A percentile compares a stretch with the other conserved stretches of the same genome.
These are phyloP conservation scores for Edaphochlamys debaryana DNA, from an alignment of 139 green algal genomes.

Conservation along the genomic window DNA sequence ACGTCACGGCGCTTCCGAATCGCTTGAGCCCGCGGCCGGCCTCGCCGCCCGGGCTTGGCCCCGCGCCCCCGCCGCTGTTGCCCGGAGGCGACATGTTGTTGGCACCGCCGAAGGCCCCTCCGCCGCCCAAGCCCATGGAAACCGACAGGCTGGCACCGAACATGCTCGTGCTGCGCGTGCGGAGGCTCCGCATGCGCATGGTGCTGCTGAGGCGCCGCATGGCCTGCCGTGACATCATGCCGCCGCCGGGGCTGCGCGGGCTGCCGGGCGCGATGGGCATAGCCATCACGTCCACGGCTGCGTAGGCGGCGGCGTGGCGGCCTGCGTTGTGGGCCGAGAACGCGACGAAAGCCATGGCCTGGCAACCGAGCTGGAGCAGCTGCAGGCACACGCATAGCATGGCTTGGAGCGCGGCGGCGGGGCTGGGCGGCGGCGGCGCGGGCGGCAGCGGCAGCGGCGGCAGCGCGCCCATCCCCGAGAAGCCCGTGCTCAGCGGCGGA, in stretches of 20 bases:
- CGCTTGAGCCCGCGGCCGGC: no score
- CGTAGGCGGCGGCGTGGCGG: neutral
- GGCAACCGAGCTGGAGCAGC: slow-evolving; percentile 30
- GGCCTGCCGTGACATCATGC: slow-evolving; percentile 29
- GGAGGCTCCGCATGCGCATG: slow-evolving; percentile 32
- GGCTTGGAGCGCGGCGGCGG: neutral
- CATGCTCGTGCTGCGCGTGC: slow-evolving; percentile 26
- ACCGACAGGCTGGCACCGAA: neutral
- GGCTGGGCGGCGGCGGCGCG: no score
- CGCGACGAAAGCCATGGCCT: slow-evolving; percentile 26
- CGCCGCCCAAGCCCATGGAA: no score
- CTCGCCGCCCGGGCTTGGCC: no score
- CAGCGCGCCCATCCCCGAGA: no score
- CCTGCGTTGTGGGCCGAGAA: slow-evolving; percentile 21
- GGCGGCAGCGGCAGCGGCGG: no score
- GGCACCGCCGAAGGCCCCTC: no score
- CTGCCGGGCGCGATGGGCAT: neutral
- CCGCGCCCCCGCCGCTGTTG: no score
- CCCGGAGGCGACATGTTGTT: no score
- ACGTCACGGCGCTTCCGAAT: no score
- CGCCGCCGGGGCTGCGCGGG: slow-evolving; percentile 22
- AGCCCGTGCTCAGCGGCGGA: no score
- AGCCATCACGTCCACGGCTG: neutral
- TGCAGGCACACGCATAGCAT: slow-evolving; percentile 28
- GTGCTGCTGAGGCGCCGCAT: slow-evolving; percentile 35